Base-by-base conservation (phyloP, 1,284 basidiomycete species). In the Cryptococcus depauperatus region DNA sequence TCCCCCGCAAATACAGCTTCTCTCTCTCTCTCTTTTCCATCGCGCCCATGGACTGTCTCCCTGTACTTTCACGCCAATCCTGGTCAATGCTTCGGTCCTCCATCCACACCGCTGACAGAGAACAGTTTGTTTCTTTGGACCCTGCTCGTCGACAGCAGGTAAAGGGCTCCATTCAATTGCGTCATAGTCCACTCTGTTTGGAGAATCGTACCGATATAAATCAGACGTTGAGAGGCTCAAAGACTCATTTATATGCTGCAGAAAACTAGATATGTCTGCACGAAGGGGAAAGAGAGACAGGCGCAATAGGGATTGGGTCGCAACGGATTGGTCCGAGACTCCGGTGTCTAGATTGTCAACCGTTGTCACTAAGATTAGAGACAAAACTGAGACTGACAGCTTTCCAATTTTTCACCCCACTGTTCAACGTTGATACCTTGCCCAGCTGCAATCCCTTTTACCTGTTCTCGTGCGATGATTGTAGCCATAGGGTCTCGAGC, bases 1-100 rank as follows among this genome's bases (percentile, higher is more conserved):
- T 22, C 63, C 65, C 18, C 62, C 63, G 48, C 65, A 67, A 7
- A 57, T 32, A 49, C 65, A 67, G 5, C 43, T 40, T 14, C 28
- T 26, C 34, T 48, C 47, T 39, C 51, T 48, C 14, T 25, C 32
- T 11, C n/a, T 29, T 19, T 46, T 49, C 50, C 49, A 52, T 18
- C 33, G 29, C 13, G 26, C 37, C 48, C 51, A 48, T 27, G 35
- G 45, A 14, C 40, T 37, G 35, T 30, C 16, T 16, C 7, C 21
- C 35, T 37, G 16, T 2, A 19, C 35, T 21, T 22, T 22, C 21
- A 30, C 29, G 29, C 29, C 29, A 10, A n/a, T 9, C 25, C 25
- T 33, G 7, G 26, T 29, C 32, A 50, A 22, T 14, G 46, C 47
- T 13, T 46, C 45, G 0, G 60, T 64, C 14, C 35, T 32, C 30